A percentile compares a stretch with the other conserved stretches of the same genome.
phyloP scores from a whole-genome alignment of 2,329 filamentous ascomycete genomes.

The Botrytis aclada region DNA sequence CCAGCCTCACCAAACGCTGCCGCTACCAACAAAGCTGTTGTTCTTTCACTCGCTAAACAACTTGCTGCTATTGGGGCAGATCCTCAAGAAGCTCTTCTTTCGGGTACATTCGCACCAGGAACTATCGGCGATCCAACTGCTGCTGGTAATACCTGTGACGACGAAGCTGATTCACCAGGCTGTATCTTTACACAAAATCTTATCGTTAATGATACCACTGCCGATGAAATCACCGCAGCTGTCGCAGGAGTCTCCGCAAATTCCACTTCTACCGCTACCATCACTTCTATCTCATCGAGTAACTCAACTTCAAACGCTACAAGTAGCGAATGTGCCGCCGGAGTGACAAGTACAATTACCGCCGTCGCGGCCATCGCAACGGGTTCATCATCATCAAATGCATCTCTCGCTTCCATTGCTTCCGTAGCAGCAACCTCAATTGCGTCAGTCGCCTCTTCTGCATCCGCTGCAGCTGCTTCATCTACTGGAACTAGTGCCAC shows the following conservation, averaged over 20 bases:
- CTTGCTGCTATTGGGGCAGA: conserved; percentile 61
- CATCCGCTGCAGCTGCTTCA: not conserved
- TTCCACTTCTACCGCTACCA: conserved; percentile 22
- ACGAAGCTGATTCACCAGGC: conserved; percentile 45
- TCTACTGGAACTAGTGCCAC: conserved; percentile 17
- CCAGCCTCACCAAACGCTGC: conserved; percentile 57
- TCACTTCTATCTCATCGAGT: conserved; percentile 17
- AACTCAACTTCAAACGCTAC: conserved; percentile 3
- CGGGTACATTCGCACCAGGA: conserved; percentile 62
- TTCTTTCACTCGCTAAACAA: conserved; percentile 57
- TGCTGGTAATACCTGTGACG: conserved; percentile 51
- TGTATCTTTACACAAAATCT: conserved; percentile 54
- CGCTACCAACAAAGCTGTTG: conserved; percentile 58
- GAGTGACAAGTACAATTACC: conserved; percentile 12
- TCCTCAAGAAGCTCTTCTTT: conserved; percentile 56
- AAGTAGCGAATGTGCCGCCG: not conserved
- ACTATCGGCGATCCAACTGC: conserved; percentile 45
- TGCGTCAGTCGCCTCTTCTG: no score
- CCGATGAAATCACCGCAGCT: conserved; percentile 50
- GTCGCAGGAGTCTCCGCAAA: conserved; percentile 39
- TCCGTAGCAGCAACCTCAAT: not conserved
- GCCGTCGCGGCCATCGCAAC: not conserved
- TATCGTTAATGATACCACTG: conserved; percentile 52
- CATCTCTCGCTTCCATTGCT: conserved; percentile 17
- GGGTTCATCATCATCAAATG: conserved; percentile 21